Base-by-base conservation (phyloP, 208 protist species). In the Acanthamoeba triangularis region DNA sequence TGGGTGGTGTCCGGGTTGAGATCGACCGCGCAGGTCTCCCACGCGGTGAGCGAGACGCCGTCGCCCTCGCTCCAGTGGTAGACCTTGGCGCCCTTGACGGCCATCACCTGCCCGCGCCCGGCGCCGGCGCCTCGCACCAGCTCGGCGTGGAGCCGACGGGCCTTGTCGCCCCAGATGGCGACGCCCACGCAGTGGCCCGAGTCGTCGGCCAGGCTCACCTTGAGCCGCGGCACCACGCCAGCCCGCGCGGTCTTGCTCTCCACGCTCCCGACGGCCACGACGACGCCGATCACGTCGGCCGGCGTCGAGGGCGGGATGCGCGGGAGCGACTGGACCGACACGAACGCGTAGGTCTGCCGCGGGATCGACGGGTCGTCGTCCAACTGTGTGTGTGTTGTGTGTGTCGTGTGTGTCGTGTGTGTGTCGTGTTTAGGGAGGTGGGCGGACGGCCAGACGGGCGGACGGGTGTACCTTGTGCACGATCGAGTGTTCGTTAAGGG, bases 41-140 rank as follows among this genome's bases (percentile, higher is more conserved):
- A 74, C 13, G 65, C 65, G 13, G 65, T 74, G 7, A 74, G 65
- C 65, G 65, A 74, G 7, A 74, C 65, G 65, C 65, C 65, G 65
- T 74, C 65, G 28, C 65, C 65, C 13, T 74, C 65, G 65, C 30
- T 28, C 65, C 65, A 74, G 65, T 74, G 65, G 65, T 74, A 74
- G 65, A 74, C 65, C 30, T 74, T 74, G 65, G 65, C 65, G 65
- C 65, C 65, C 65, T 74, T 74, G 65, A 74, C 30, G 28, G 65
- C 65, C 28, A 74, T 8, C 65, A 74, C 65, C 13, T 74, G 65
- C 65, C 65, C 65, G 20, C 65, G 65, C 13, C 13, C 65, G 13
- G 11, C 13, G 30, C 30, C 28, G 20, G 30, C 65, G 65, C n/a
- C n/a, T n/a, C n/a, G n/a, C n/a, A n/a, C n/a, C n/a, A n/a, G n/a